phyloP scores from a whole-genome alignment of 192 early-diverging fungal genomes.

The Phlyctochytrium bullatum region DNA sequence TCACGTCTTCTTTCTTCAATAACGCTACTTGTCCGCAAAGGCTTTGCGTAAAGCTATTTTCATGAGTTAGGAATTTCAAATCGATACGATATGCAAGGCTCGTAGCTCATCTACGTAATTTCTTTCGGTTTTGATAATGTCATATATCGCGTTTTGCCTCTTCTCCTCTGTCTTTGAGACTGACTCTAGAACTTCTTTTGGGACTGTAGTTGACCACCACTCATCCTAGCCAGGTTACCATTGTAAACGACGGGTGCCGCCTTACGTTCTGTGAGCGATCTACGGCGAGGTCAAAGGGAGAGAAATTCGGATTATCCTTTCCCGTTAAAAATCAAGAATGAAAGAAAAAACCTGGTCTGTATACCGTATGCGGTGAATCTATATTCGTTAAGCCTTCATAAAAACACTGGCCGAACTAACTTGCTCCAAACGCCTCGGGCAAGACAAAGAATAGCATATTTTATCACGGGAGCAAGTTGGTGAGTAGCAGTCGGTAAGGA shows the following conservation, averaged over 20 bases:
- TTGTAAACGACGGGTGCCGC: too few species aligned
- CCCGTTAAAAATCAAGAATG: not conserved
- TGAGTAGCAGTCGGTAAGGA: slow-evolving; percentile 91
- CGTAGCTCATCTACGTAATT: slow-evolving; percentile 89
- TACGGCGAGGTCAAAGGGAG: not conserved
- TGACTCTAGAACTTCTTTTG: slow-evolving; percentile 66
- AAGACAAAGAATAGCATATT: slow-evolving; percentile 86
- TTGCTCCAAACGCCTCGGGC: slow-evolving; percentile 77
- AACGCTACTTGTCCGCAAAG: slow-evolving; percentile 50
- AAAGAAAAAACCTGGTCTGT: not conserved
- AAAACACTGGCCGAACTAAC: too few species aligned
- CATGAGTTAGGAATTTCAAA: not conserved
- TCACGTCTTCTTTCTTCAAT: slow-evolving; percentile 62
- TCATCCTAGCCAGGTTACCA: too few species aligned
- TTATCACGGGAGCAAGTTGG: slow-evolving; percentile 79
- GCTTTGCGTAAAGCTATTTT: slow-evolving; percentile 32
- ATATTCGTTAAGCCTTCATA: too few species aligned
- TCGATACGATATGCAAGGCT: slow-evolving; percentile 63
- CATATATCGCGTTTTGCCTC: slow-evolving; percentile 91
- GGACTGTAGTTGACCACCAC: slow-evolving; percentile 83
- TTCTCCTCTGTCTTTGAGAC: slow-evolving; percentile 76
- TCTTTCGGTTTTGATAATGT: slow-evolving; percentile 86
- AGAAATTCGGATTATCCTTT: not conserved
- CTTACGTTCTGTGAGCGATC: slow-evolving; percentile 10
- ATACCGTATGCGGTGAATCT: not conserved